Evolutionary conservation across 2,329 filamentous ascomycete genomes (phyloP), one percentile per base, ranked within the genome.

Genomic region (Cadophora sp.): DNA sequence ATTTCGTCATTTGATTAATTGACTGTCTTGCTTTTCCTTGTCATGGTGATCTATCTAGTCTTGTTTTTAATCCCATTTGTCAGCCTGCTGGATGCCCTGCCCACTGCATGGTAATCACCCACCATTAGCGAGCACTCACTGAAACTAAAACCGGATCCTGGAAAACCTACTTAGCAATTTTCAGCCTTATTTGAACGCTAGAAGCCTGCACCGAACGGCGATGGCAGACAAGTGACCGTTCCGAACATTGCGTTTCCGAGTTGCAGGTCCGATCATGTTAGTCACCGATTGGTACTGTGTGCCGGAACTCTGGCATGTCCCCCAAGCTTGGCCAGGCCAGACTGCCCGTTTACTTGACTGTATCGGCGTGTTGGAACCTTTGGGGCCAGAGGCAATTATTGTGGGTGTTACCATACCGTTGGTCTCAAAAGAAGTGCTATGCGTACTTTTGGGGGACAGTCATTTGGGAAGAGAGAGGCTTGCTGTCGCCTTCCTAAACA

Each of bases 201-300:
- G 55, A 58, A 58, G 55, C 36, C 55, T 58, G 55, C 55, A 43
- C 36, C 55, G 36, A 58, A 58, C 33, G 33, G 22, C 36, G 55
- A 24, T 27, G 55, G 33, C 11, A 5, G 24, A 51, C 48, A 51
- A 41, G 36, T 27, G 20, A 24, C 13, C n/a, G 13, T 24, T 43
- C n/a, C 20, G 11, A 58, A 36, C 3, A 18, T 58, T 39, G 9
- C 36, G 9, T 8, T 9, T 22, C 36, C 7, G 36, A 58, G 20
- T 6, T 39, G 18, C 9, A 2, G 18, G 20, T 58, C 20, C 9
- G 22, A 27, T n/a, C 22, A 39, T 16, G 3, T 18, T n/a, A 14
- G n/a, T 36, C 30, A 39, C 11, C 30, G n/a, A 6, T 18, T n/a
- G 27, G 27, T 30, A 30, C 27, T 30, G 27, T 30, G 27, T 3